These are phyloP conservation scores for Saxophila tyrrhenica DNA, from an alignment of 495 filamentous ascomycete species.

Conservation along the genomic window DNA sequence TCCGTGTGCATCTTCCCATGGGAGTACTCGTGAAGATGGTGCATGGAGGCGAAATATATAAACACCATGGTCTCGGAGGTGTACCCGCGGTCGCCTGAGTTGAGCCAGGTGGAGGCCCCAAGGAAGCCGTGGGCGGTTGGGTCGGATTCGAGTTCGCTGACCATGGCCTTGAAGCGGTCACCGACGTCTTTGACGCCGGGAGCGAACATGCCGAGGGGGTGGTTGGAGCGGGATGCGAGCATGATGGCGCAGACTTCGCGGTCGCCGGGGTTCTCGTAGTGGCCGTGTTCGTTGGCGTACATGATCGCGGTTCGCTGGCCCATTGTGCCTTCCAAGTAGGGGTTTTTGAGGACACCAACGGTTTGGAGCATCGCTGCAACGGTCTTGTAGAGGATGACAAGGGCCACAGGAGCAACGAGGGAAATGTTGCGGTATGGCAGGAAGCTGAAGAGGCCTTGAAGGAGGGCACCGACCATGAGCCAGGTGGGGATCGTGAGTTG, in stretches of 20 bases:
- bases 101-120: slow-evolving; percentile 10
- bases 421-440: slow-evolving; percentile 8
- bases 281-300: slow-evolving; percentile 29
- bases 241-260: slow-evolving; percentile 32
- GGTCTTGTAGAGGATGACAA: slow-evolving; percentile 1
- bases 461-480: background rate
- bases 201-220: slow-evolving; percentile 22
- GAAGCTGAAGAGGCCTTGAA: slow-evolving; percentile 3
- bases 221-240: slow-evolving; percentile 34
- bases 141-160: slow-evolving; percentile 6
- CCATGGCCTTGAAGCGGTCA: slow-evolving; percentile 15
- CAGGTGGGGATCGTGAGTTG: background rate
- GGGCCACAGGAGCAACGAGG: background rate
- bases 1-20: slow-evolving; percentile 35
- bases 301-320: slow-evolving; percentile 26
- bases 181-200: slow-evolving; percentile 10
- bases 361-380: background rate
- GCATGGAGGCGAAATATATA: slow-evolving; percentile 38
- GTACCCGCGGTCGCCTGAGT: slow-evolving; percentile 11
- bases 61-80: slow-evolving; percentile 31
- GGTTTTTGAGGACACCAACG: slow-evolving; percentile 27
- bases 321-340: slow-evolving; percentile 28
- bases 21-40: slow-evolving; percentile 40
- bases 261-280: slow-evolving; percentile 20
- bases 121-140: slow-evolving; percentile 17